A percentile compares a stretch with the other conserved stretches of the same genome.
Conservation (phyloP, 2,329 filamentous ascomycete genomes). For the Tolypocladium endophyticum region DNA sequence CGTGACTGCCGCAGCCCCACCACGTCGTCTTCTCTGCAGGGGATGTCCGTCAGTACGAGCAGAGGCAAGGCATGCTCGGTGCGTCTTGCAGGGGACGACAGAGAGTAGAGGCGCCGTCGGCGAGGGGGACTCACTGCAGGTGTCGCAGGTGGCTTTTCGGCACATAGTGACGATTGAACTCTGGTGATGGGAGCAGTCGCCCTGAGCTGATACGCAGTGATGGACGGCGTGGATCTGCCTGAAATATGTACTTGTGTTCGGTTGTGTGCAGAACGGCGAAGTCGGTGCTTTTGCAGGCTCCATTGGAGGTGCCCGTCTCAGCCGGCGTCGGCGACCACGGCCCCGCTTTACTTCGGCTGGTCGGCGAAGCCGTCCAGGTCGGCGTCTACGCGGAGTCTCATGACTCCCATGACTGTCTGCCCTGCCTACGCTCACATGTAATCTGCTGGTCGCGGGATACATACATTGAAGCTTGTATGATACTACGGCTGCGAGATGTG, state of each 20-base stretch:
- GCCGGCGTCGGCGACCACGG: neutral
- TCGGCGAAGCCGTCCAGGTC: neutral
- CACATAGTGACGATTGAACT: conserved; percentile 41
- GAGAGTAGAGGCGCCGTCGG: conserved; percentile 5
- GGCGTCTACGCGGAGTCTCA: neutral
- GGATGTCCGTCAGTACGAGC: neutral
- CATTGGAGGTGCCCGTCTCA: neutral
- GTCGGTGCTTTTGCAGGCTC: neutral
- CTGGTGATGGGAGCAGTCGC: neutral
- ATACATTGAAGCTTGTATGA: neutral
- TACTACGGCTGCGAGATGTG: neutral
- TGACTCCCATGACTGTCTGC: neutral
- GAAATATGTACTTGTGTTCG: neutral
- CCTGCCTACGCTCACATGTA: neutral
- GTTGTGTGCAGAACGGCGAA: neutral
- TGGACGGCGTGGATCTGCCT: neutral
- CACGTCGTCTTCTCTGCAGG: conserved; percentile 46
- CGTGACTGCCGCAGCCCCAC: conserved; percentile 55
- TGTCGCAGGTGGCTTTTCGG: conserved; percentile 49
- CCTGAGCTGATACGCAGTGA: neutral
- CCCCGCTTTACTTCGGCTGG: neutral
- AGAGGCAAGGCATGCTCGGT: neutral
- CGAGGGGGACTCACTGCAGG: conserved; percentile 42
- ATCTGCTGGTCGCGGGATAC: neutral
- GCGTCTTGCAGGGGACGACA: neutral